A percentile compares a stretch with the other conserved stretches of the same genome.
Evolutionary conservation across 306 rosid genomes (phyloP).

Genomic region (Lathyrus aphaca): DNA sequence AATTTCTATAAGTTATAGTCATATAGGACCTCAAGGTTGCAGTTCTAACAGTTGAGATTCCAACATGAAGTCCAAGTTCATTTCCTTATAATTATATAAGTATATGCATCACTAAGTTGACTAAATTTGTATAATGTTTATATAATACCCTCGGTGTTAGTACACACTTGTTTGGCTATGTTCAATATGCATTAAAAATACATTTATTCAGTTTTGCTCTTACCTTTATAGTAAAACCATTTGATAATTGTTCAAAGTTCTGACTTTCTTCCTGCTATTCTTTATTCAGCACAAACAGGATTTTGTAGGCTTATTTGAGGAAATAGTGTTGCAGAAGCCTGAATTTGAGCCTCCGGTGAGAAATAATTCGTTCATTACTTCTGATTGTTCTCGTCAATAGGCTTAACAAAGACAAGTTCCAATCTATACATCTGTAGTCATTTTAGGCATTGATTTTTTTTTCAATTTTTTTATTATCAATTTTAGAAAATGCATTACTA

Average conservation of each 20-base stretch:
- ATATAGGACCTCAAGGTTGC: neutral
- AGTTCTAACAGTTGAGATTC: conserved; percentile 33
- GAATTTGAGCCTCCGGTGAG: conserved; percentile 75
- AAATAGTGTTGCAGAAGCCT: conserved; percentile 58
- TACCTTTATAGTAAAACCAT: conserved; percentile 18
- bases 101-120: neutral
- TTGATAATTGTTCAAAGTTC: conserved; percentile 28
- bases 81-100: conserved; percentile 20
- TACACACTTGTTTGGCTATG: conserved; percentile 23
- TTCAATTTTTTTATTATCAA: neutral
- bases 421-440: neutral
- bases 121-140: neutral
- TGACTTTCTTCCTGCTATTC: conserved; percentile 1
- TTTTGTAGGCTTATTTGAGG: conserved; percentile 57
- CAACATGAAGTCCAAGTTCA: conserved; percentile 7
- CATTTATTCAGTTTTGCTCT: conserved; percentile 6
- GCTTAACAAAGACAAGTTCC: neutral
- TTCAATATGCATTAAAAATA: neutral
- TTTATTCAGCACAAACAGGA: conserved; percentile 67
- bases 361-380: conserved; percentile 33
- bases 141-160: neutral
- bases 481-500: conserved; percentile 1
- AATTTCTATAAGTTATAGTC: neutral
- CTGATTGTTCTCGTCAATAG: conserved; percentile 6
- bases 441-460: conserved; percentile 3